These are phyloP conservation scores for Metrosideros polymorpha DNA, from an alignment of 441 rosid species.

Conservation along the genomic window DNA sequence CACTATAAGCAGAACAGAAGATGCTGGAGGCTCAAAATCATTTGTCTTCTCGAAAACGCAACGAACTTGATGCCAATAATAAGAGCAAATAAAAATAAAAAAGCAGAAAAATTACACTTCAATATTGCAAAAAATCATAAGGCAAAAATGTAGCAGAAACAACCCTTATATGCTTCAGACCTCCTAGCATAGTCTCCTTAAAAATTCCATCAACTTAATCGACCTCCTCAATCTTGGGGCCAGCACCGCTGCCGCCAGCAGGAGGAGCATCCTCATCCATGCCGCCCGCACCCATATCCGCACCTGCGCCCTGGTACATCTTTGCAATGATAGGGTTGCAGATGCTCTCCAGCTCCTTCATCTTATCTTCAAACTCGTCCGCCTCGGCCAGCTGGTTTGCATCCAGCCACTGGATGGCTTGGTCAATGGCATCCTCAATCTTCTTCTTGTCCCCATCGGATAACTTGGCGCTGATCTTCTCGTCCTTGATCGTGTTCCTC, in stretches of 20 bases:
- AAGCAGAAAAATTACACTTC: neutral
- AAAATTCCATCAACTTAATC: neutral
- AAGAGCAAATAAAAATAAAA: neutral
- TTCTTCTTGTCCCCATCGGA: neutral
- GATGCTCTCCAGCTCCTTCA: neutral
- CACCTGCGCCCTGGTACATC: neutral
- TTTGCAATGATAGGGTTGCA: neutral
- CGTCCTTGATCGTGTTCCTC: neutral
- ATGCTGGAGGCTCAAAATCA: neutral
- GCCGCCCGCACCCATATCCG: neutral
- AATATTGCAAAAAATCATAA: neutral
- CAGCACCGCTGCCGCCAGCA: neutral
- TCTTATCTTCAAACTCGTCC: neutral
- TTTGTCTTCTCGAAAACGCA: neutral
- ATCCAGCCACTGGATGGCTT: neutral
- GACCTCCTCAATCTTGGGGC: slow-evolving; percentile 2
- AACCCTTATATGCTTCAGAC: neutral
- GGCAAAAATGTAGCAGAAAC: neutral
- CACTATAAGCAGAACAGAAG: neutral
- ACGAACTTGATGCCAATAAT: neutral
- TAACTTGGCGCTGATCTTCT: neutral
- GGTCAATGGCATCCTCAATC: neutral
- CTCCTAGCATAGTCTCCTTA: neutral
- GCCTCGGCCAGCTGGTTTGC: neutral
- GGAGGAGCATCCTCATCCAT: neutral